A percentile compares a stretch with the other conserved stretches of the same genome.
Conservation (phyloP, 2,329 filamentous ascomycete genomes). For the Xylariales sp. region DNA sequence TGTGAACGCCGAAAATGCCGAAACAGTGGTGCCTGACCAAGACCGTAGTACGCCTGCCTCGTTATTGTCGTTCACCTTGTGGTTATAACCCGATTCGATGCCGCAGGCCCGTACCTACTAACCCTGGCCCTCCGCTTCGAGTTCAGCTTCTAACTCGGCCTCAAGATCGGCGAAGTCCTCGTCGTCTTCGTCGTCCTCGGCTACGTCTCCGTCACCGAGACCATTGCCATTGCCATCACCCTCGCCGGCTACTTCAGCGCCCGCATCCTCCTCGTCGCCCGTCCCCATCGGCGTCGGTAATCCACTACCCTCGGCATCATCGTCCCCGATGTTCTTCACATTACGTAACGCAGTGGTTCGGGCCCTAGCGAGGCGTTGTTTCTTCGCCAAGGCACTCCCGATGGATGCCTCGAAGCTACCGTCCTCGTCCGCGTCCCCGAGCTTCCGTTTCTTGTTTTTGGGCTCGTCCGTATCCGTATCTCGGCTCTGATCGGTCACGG, state of each 20-base stretch:
- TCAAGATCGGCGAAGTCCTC: constrained; percentile 59
- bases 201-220: constrained; percentile 14
- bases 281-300: constrained; percentile 53
- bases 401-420: constrained; percentile 32
- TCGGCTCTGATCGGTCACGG: constrained; percentile 46
- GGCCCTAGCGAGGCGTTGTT: constrained; percentile 55
- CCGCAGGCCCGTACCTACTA: constrained; percentile 21
- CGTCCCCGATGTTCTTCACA: constrained; percentile 52
- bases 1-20: constrained; percentile 39
- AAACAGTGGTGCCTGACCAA: constrained; percentile 12
- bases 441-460: constrained; percentile 47
- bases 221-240: constrained; percentile 38
- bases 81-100: not conserved
- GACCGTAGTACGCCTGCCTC: constrained; percentile 20
- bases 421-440: constrained; percentile 44
- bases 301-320: constrained; percentile 49
- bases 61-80: not conserved
- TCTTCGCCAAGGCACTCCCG: constrained; percentile 54
- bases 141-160: constrained; percentile 58
- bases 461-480: constrained; percentile 52
- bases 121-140: constrained; percentile 41
- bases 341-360: constrained; percentile 56
- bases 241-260: constrained; percentile 37
- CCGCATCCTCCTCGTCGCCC: constrained; percentile 57
- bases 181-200: constrained; percentile 44